These are phyloP conservation scores for Hypoxylon intermedium DNA, from an alignment of 495 filamentous ascomycete genomes.

Conservation along the genomic window DNA sequence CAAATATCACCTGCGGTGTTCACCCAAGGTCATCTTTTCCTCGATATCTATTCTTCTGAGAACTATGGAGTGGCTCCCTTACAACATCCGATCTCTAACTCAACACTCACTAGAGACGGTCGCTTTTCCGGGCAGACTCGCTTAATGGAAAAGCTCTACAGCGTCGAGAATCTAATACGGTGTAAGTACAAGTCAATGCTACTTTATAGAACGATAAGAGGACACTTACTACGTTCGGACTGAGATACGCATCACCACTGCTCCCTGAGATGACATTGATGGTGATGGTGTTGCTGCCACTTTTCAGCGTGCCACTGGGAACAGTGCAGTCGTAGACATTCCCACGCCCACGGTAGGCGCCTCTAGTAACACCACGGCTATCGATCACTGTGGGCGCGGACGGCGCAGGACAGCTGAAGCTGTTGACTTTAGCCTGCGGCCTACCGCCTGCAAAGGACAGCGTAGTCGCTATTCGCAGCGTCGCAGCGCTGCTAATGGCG, in stretches of 20 bases:
- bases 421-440: constrained; percentile 42
- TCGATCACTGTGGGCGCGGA: constrained; percentile 50
- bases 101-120: too few relatives aligned
- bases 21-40: too few relatives aligned
- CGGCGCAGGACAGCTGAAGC: constrained; percentile 32
- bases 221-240: constrained; percentile 61
- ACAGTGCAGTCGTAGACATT: constrained; percentile 60
- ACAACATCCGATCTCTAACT: too few relatives aligned
- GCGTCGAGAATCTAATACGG: constrained; percentile 52
- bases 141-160: constrained; percentile 53
- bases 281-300: constrained; percentile 59
- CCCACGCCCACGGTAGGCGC: constrained; percentile 59
- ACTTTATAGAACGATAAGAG: neutral
- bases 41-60: too few relatives aligned
- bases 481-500: constrained; percentile 31
- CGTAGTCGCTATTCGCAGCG: constrained; percentile 43
- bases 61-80: too few relatives aligned
- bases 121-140: too few relatives aligned
- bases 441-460: constrained; percentile 38
- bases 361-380: constrained; percentile 61
- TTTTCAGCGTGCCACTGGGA: constrained; percentile 54
- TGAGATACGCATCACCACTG: constrained; percentile 54
- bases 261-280: constrained; percentile 61
- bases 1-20: too few relatives aligned
- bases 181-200: constrained; percentile 11